Conservation (phyloP, 768 basidiomycete genomes). For the Terana coerulea region DNA sequence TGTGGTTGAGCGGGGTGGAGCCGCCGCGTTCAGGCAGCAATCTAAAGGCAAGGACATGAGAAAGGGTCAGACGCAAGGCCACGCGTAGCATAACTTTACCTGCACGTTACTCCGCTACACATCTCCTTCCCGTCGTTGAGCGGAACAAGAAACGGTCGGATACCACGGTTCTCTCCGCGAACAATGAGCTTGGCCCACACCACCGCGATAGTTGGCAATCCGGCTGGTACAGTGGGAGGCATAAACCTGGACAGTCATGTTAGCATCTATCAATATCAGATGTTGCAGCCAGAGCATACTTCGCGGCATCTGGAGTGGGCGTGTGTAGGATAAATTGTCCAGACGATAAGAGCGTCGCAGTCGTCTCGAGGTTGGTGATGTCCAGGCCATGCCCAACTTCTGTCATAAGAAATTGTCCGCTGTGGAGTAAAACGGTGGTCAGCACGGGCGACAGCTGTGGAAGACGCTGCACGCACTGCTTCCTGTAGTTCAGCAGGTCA, state of each 20-base stretch:
- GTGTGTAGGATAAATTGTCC: constrained; percentile 38
- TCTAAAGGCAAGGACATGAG: constrained; percentile 9
- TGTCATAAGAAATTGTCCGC: constrained; percentile 42
- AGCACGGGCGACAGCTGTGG: not conserved
- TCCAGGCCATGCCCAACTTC: constrained; percentile 48
- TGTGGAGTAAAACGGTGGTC: constrained; percentile 14
- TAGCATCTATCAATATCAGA: not conserved
- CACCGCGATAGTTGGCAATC: constrained; percentile 33
- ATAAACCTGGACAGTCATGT: constrained; percentile 34
- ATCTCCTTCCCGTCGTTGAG: constrained; percentile 37
- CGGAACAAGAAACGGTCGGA: constrained; percentile 37
- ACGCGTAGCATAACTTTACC: too few species aligned
- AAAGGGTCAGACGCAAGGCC: too few species aligned
- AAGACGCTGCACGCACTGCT: constrained; percentile 17
- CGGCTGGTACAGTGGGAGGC: constrained; percentile 40
- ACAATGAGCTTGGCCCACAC: constrained; percentile 39
- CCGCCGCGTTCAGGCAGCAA: constrained; percentile 14
- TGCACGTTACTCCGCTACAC: constrained; percentile 29
- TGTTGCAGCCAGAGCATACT: constrained; percentile 35
- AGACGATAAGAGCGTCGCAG: constrained; percentile 33
- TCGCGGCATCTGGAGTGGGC: constrained; percentile 32
- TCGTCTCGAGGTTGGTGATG: constrained; percentile 39
- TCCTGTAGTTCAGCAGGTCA: constrained; percentile 25
- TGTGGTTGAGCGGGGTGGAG: constrained; percentile 28
- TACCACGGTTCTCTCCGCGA: constrained; percentile 31